A percentile compares a stretch with the other conserved stretches of the same genome.
phyloP scores from a whole-genome alignment of 2,329 filamentous ascomycete species.

The Pseudonectria foliicola region DNA sequence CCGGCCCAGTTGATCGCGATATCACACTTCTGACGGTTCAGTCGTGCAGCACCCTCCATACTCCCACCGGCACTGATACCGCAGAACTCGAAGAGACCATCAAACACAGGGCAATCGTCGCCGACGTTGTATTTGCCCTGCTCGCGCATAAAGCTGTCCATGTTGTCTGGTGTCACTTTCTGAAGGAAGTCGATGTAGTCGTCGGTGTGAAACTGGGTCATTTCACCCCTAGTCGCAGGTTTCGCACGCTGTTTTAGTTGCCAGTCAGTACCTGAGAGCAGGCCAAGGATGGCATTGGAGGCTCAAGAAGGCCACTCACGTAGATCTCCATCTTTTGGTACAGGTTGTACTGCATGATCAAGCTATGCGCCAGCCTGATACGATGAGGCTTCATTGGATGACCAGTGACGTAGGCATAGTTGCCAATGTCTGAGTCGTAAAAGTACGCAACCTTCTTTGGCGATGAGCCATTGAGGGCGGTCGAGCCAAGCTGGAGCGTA shows the following conservation, averaged over 20 bases:
- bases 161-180: conserved; percentile 97
- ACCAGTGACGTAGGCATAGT: conserved; percentile 93
- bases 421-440: conserved; percentile 96
- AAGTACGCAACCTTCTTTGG: conserved; percentile 92
- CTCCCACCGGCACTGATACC: conserved; percentile 90
- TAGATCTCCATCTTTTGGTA: conserved; percentile 97
- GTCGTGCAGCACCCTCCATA: conserved; percentile 84
- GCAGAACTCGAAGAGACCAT: conserved; percentile 95
- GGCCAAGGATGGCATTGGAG: background rate
- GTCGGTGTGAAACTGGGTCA: conserved; percentile 88
- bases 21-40: conserved; percentile 87
- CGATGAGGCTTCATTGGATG: conserved; percentile 99
- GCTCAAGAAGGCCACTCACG: conserved; percentile 45
- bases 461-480: conserved; percentile 39
- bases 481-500: conserved; percentile 35
- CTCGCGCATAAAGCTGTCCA: conserved; percentile 87
- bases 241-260: conserved; percentile 59
- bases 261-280: conserved; percentile 18
- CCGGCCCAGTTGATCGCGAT: conserved; percentile 99
- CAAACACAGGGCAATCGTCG: conserved; percentile 95
- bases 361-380: conserved; percentile 86
- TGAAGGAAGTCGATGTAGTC: conserved; percentile 94
- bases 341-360: conserved; percentile 92
- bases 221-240: conserved; percentile 80
- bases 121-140: conserved; percentile 92